Conservation (phyloP, 129 eudicot genomes). For the Artemisia annua region DNA sequence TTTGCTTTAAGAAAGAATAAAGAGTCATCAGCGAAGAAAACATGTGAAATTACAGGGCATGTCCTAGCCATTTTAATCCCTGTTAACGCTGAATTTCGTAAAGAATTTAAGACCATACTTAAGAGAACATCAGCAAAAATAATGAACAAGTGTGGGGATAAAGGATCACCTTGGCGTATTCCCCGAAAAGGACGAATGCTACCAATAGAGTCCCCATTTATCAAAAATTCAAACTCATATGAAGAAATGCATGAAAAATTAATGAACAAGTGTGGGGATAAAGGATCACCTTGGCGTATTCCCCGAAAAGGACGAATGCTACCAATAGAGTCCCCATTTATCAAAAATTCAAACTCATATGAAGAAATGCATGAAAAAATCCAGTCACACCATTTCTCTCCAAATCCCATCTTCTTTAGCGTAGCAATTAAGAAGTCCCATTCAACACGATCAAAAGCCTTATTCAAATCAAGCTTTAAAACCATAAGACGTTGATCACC, state of each 20-base stretch:
- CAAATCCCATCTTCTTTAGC: not conserved
- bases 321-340: not conserved
- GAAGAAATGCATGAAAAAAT: not conserved
- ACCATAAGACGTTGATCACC: too few species aligned
- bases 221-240: not conserved
- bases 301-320: not conserved
- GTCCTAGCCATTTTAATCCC: too few species aligned
- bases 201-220: not conserved
- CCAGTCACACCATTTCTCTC: not conserved
- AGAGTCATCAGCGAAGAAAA: too few species aligned
- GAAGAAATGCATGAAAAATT: not conserved
- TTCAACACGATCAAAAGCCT: too few species aligned
- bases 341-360: not conserved
- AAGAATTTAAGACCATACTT: too few species aligned
- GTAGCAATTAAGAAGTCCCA: not conserved
- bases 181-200: not conserved
- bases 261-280: too few species aligned
- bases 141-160: too few species aligned
- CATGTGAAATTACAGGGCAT: too few species aligned
- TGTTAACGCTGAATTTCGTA: too few species aligned
- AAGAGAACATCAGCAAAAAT: too few species aligned
- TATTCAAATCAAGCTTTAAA: too few species aligned
- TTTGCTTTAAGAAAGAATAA: too few species aligned
- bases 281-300: not conserved
- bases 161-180: not conserved